These are phyloP conservation scores for Aureobasidium sp. DNA, from an alignment of 2,329 filamentous ascomycete genomes.

Conservation along the genomic window DNA sequence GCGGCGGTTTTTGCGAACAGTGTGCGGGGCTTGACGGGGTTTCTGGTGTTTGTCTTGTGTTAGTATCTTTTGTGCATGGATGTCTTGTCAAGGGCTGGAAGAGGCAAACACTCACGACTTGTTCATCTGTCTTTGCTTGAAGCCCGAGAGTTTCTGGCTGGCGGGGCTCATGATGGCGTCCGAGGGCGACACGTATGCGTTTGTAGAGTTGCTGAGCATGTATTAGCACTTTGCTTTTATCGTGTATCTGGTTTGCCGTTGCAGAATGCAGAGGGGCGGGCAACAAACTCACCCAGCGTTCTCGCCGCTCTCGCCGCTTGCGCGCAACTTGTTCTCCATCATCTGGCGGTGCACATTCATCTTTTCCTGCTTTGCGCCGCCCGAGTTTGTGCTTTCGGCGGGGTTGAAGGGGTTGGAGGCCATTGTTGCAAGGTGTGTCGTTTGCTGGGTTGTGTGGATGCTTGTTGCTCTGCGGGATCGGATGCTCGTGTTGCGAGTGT, in stretches of 20 bases:
- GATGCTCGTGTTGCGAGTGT: too few species aligned
- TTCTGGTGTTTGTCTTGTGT: not conserved
- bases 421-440: not conserved
- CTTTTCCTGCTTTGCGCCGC: conserved; percentile 30
- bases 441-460: not conserved
- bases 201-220: conserved; percentile 16
- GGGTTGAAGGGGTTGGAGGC: conserved; percentile 8
- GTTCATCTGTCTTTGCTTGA: conserved; percentile 70
- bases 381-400: conserved; percentile 18
- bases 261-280: not conserved
- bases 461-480: too few species aligned
- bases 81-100: too few species aligned
- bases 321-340: conserved; percentile 39
- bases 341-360: conserved; percentile 72
- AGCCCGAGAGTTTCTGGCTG: conserved; percentile 69
- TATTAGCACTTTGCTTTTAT: not conserved
- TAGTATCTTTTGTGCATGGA: not conserved
- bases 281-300: conserved; percentile 1
- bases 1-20: conserved; percentile 15
- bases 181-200: conserved; percentile 70
- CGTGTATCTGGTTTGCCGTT: not conserved
- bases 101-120: conserved; percentile 50
- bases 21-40: conserved; percentile 14
- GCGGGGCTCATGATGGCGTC: conserved; percentile 84
- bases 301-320: not conserved